phyloP scores from a whole-genome alignment of 352 stramenopile species.

The Globisporangium canariense region DNA sequence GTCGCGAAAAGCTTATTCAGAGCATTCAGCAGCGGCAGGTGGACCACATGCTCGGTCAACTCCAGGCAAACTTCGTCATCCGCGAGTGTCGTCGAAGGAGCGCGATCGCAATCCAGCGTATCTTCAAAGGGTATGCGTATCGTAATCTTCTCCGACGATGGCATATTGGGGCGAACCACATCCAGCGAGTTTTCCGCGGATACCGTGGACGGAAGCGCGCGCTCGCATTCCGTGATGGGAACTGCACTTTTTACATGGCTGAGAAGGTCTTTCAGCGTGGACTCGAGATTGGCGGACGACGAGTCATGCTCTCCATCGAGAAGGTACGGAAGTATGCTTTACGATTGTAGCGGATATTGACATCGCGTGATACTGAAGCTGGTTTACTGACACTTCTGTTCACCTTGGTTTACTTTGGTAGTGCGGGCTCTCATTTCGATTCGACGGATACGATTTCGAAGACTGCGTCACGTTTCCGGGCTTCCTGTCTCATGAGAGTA shows the following conservation, averaged over 20 bases:
- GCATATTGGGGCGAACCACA: constrained; percentile 27
- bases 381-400: not conserved
- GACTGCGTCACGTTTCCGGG: constrained; percentile 45
- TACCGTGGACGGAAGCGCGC: constrained; percentile 48
- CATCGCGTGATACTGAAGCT: too few relatives aligned
- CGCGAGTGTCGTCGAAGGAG: constrained; percentile 45
- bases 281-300: constrained; percentile 35
- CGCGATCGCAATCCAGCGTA: constrained; percentile 49
- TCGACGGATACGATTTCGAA: constrained; percentile 56
- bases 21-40: constrained; percentile 50
- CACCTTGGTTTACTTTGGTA: constrained; percentile 12
- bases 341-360: too few relatives aligned
- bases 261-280: constrained; percentile 65
- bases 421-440: constrained; percentile 63
- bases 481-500: constrained; percentile 50
- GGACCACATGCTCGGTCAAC: constrained; percentile 30
- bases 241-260: constrained; percentile 66
- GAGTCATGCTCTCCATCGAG: constrained; percentile 57
- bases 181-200: constrained; percentile 59
- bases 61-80: constrained; percentile 27
- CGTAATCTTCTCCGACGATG: constrained; percentile 30
- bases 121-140: constrained; percentile 45
- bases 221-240: constrained; percentile 59
- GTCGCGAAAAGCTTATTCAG: constrained; percentile 36
- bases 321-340: constrained; percentile 27